Percentiles rank a stretch among this genome's conserved stretches.
Conservation (phyloP, 2,329 filamentous ascomycete species). For the Neospermospora avenae region DNA sequence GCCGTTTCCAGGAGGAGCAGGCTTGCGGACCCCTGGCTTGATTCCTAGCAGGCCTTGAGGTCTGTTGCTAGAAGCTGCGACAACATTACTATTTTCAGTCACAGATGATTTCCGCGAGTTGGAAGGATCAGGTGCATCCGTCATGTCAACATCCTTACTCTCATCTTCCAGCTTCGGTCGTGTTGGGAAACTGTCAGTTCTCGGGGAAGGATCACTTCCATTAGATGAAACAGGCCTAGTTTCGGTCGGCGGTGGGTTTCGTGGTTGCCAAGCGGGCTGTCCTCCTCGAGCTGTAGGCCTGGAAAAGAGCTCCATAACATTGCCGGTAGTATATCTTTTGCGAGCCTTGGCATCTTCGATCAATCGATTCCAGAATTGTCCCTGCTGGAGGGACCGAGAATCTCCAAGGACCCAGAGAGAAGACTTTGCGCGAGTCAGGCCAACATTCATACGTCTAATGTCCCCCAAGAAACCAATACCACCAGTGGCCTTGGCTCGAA, state of each 20-base stretch:
- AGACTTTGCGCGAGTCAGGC: slow-evolving; percentile 92
- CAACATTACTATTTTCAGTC: background rate
- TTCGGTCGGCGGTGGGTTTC: background rate
- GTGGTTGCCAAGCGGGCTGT: slow-evolving; percentile 10
- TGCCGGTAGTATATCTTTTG: slow-evolving; percentile 71
- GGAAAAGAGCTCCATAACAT: slow-evolving; percentile 53
- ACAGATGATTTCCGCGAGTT: slow-evolving; percentile 15
- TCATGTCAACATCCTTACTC: slow-evolving; percentile 24
- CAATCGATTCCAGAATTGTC: slow-evolving; percentile 85
- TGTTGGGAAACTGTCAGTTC: background rate
- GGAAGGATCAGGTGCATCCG: slow-evolving; percentile 15
- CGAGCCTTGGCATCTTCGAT: slow-evolving; percentile 77
- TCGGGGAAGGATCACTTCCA: background rate
- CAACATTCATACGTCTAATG: slow-evolving; percentile 98
- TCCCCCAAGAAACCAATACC: slow-evolving; percentile 98
- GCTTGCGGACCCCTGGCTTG: slow-evolving; percentile 7
- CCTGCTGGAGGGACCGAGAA: slow-evolving; percentile 78
- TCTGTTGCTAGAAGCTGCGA: background rate
- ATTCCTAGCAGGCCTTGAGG: slow-evolving; percentile 1
- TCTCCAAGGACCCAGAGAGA: slow-evolving; percentile 96
- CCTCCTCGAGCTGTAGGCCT: slow-evolving; percentile 39
- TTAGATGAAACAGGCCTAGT: background rate
- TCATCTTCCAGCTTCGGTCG: slow-evolving; percentile 3
- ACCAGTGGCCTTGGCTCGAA: slow-evolving; percentile 86
- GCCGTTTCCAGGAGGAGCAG: background rate